Evolutionary conservation across 495 filamentous ascomycete genomes (phyloP), one percentile per base, ranked within the genome.

Genomic region (Aeminium ludgeri): DNA sequence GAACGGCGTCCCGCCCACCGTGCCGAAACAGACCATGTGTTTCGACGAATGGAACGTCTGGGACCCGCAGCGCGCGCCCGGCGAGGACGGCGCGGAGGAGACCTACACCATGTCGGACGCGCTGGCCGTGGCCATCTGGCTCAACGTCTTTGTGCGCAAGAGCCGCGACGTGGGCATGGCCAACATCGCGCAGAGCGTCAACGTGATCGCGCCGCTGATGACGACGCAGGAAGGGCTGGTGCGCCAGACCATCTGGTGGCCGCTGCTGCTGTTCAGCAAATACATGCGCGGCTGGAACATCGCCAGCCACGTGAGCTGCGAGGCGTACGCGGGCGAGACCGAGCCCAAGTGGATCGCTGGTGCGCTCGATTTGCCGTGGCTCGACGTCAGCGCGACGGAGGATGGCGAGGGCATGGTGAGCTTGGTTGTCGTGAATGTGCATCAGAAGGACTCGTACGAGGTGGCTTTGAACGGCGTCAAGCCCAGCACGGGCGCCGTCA

Each of bases 31-130:
- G 11, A 77, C 65, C 29, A 82, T 86, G 55, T 85, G 80, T 59
- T 85, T 85, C 55, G 81, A 86, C 55, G 80, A 85, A 57, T 85
- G 81, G 80, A 82, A 86, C 57, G 78, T 85, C 10, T 85, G 80
- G 81, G 80, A 85, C 52, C 78, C 78, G 6, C 62, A 68, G 29
- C 70, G 80, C 18, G 80, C 81, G 1, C 75, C 74, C 3, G 48
- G 77, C 30, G 74, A 76, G 45, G 57, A 65, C 38, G 77, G 78
- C 15, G 78, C 72, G 0, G 77, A 81, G 55, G 75, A 82, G 53
- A 58, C 55, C 51, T 85, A 86, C 57, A 83, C 77, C 0, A 68
- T 85, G 12, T 80, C 74, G 1, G 81, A 86, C 55, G 79, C 79
- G 5, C 59, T 83, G 11, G 79, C 79, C 35, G 81, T 85, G 0